Percentiles rank a stretch among this genome's conserved stretches.
These are phyloP conservation scores for Ustilago crameri DNA, from an alignment of 1,284 basidiomycete species.

Conservation along the genomic window DNA sequence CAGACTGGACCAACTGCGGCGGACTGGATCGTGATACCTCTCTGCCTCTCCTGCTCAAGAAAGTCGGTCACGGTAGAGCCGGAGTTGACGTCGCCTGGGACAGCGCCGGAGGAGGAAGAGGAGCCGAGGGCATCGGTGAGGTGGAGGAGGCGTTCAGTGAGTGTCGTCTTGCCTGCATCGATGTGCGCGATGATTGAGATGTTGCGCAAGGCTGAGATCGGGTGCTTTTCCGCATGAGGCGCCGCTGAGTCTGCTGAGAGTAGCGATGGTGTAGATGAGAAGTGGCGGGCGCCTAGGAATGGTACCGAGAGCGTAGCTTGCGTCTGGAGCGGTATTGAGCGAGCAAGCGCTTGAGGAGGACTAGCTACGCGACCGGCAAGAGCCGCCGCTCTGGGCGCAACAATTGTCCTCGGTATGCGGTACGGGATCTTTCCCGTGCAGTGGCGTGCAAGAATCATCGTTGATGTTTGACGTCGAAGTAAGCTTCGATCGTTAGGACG, in stretches of 20 bases:
- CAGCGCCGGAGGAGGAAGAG: slow-evolving; percentile 59
- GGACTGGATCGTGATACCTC: slow-evolving; percentile 90
- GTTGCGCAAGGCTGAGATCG: slow-evolving; percentile 45
- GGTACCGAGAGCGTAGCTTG: too few species aligned
- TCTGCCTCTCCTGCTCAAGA: slow-evolving; percentile 84
- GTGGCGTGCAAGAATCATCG: slow-evolving; percentile 14
- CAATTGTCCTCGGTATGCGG: neutral
- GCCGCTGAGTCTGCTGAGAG: neutral
- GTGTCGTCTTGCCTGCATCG: slow-evolving; percentile 89
- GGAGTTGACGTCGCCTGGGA: slow-evolving; percentile 82
- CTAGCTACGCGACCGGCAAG: neutral
- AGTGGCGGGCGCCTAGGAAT: neutral
- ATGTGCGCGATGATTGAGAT: slow-evolving; percentile 55
- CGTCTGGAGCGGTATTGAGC: neutral
- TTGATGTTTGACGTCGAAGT: neutral
- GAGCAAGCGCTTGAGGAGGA: neutral
- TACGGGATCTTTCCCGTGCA: neutral
- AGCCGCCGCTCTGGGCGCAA: neutral
- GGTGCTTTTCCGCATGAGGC: slow-evolving; percentile 36
- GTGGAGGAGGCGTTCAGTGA: slow-evolving; percentile 86
- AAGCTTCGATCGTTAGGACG: too few species aligned
- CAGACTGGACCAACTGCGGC: slow-evolving; percentile 85
- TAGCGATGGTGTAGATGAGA: slow-evolving; percentile 8
- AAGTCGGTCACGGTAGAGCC: slow-evolving; percentile 92
- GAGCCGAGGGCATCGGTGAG: slow-evolving; percentile 76